These are phyloP conservation scores for Suillus luteus DNA, from an alignment of 768 basidiomycete species.

Conservation along the genomic window DNA sequence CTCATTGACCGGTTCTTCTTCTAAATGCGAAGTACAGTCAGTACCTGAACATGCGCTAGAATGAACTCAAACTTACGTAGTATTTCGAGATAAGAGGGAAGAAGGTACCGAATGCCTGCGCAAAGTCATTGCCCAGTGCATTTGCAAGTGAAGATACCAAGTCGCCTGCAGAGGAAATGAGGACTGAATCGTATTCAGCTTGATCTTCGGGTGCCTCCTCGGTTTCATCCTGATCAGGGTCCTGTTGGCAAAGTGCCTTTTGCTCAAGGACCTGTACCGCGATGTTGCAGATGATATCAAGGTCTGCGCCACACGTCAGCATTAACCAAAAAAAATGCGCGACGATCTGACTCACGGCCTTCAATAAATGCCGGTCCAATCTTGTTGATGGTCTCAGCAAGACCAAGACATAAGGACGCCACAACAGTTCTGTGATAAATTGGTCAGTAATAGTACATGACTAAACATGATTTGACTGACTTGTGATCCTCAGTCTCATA, in stretches of 20 bases:
- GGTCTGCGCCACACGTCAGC: slow-evolving; percentile 44
- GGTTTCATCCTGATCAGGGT: slow-evolving; percentile 88
- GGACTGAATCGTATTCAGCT: slow-evolving; percentile 95
- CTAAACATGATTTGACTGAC: slow-evolving; percentile 52
- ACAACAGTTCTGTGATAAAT: slow-evolving; percentile 69
- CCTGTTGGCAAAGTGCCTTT: slow-evolving; percentile 95
- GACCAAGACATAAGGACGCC: slow-evolving; percentile 80
- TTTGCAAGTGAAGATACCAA: slow-evolving; percentile 88
- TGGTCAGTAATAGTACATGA: slow-evolving; percentile 20
- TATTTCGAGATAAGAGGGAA: slow-evolving; percentile 88
- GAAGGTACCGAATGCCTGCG: slow-evolving; percentile 81
- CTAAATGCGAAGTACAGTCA: slow-evolving; percentile 39
- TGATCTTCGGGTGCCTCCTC: slow-evolving; percentile 87
- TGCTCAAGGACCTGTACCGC: slow-evolving; percentile 87
- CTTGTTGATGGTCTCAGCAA: slow-evolving; percentile 90
- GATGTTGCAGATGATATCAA: slow-evolving; percentile 78
- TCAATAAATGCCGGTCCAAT: slow-evolving; percentile 88
- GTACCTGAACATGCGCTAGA: background rate
- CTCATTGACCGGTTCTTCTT: slow-evolving; percentile 84
- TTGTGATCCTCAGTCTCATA: slow-evolving; percentile 96
- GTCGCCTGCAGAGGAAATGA: slow-evolving; percentile 93
- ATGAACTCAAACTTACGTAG: slow-evolving; percentile 60
- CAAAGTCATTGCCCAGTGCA: slow-evolving; percentile 84
- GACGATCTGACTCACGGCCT: slow-evolving; percentile 53
- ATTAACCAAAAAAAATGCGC: background rate